Conservation (phyloP, 2,329 filamentous ascomycete genomes). For the Penicillium sumatraense region DNA sequence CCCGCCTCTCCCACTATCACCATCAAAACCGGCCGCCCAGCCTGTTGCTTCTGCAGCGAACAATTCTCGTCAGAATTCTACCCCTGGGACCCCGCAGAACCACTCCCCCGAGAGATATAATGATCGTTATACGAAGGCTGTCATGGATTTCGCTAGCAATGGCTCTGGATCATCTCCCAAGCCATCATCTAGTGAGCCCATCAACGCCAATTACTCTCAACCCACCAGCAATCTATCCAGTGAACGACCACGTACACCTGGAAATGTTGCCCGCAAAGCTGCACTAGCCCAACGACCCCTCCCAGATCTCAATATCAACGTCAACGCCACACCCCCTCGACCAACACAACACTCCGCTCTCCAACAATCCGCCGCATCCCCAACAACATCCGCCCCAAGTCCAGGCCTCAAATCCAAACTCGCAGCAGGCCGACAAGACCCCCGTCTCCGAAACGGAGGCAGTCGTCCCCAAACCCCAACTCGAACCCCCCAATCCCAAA, state of each 20-base stretch:
- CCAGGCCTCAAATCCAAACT: slow-evolving; percentile 30
- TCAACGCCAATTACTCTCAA: slow-evolving; percentile 1
- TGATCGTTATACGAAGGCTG: slow-evolving; percentile 15
- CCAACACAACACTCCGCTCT: neutral
- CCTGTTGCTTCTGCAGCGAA: slow-evolving; percentile 46
- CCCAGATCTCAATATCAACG: slow-evolving; percentile 4
- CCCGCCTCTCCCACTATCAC: slow-evolving; percentile 63
- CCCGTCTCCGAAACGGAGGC: neutral
- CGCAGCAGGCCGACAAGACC: slow-evolving; percentile 20
- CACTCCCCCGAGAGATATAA: slow-evolving; percentile 19
- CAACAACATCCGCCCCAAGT: neutral
- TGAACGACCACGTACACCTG: neutral
- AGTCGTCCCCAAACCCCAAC: slow-evolving; percentile 10
- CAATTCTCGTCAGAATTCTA: slow-evolving; percentile 53
- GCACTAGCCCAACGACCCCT: slow-evolving; percentile 13
- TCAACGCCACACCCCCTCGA: slow-evolving; percentile 5
- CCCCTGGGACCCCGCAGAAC: slow-evolving; percentile 36
- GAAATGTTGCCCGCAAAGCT: slow-evolving; percentile 9
- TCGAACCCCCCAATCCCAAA: slow-evolving; percentile 32
- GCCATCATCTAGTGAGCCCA: neutral
- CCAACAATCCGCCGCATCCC: slow-evolving; percentile 13
- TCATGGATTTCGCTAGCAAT: slow-evolving; percentile 9
- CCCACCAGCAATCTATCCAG: neutral
- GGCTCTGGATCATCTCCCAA: slow-evolving; percentile 1
- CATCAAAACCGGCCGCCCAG: slow-evolving; percentile 58